These are phyloP conservation scores for Cucumis cinereus DNA, from an alignment of 306 rosid species.

Conservation along the genomic window DNA sequence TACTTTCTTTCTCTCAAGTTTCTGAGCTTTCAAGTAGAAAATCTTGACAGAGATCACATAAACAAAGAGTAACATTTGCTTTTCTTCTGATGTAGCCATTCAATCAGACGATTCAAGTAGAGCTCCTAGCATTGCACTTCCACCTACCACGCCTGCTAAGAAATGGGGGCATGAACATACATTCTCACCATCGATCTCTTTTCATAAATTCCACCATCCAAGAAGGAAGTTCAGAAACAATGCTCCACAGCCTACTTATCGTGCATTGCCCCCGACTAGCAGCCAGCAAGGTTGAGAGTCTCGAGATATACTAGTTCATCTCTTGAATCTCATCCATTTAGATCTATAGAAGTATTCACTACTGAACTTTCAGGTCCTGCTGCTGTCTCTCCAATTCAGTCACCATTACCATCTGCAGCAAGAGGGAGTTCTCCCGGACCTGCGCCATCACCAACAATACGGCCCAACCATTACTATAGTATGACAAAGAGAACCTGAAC, in stretches of 20 bases:
- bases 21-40: background rate
- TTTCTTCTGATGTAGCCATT: slow-evolving; percentile 23
- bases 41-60: background rate
- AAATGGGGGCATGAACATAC: slow-evolving; percentile 28
- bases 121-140: slow-evolving; percentile 35
- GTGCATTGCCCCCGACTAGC: slow-evolving; percentile 30
- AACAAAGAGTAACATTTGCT: background rate
- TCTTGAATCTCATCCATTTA: background rate
- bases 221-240: slow-evolving; percentile 22
- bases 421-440: slow-evolving; percentile 28
- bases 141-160: slow-evolving; percentile 41
- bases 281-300: slow-evolving; percentile 43
- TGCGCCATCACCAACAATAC: slow-evolving; percentile 42
- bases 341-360: background rate
- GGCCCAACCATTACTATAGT: slow-evolving; percentile 35
- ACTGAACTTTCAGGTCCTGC: slow-evolving; percentile 12
- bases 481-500: slow-evolving; percentile 16
- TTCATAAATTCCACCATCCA: slow-evolving; percentile 28
- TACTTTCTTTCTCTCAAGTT: slow-evolving; percentile 7
- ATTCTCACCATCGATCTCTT: slow-evolving; percentile 31
- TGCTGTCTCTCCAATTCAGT: slow-evolving; percentile 29
- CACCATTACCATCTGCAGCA: slow-evolving; percentile 35
- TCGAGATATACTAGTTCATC: background rate
- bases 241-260: slow-evolving; percentile 27
- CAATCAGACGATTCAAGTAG: slow-evolving; percentile 18